phyloP scores from a whole-genome alignment of 305 asterid genomes.

The Ilex paraguariensis region DNA sequence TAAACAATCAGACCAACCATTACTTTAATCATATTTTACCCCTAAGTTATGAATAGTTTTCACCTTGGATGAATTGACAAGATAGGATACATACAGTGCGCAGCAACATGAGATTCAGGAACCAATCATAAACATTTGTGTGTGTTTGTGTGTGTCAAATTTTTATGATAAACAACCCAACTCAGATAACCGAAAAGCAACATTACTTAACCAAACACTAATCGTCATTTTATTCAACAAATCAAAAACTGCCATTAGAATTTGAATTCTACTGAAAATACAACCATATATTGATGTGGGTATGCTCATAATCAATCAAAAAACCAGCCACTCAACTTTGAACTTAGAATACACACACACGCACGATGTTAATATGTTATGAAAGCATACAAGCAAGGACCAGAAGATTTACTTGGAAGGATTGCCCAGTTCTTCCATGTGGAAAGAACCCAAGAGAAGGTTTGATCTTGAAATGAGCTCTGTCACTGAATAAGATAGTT shows the following conservation, averaged over 20 bases:
- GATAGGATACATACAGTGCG: no score
- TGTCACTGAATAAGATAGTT: conserved; percentile 17
- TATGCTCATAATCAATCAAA: conserved; percentile 1
- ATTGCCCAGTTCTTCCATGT: conserved; percentile 34
- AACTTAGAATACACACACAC: neutral
- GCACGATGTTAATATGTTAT: neutral
- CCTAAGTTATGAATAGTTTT: no score
- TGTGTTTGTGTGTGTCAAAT: no score
- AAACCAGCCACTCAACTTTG: neutral
- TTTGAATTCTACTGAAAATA: neutral
- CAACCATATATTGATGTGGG: neutral
- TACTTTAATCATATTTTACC: neutral
- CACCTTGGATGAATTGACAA: neutral
- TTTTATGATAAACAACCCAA: no score
- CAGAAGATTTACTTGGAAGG: conserved; percentile 39
- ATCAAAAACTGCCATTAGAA: neutral
- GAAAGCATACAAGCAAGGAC: neutral
- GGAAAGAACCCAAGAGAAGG: conserved; percentile 57
- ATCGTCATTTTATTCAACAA: no score
- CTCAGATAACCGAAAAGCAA: no score
- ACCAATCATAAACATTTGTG: no score
- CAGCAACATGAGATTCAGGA: no score
- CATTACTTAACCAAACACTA: no score
- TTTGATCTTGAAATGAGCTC: conserved; percentile 43
- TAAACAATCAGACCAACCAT: neutral